Percentiles rank a stretch among this genome's conserved stretches.
These are phyloP conservation scores for Krasilnikovozyma curviuscula DNA, from an alignment of 768 basidiomycete genomes.

Conservation along the genomic window DNA sequence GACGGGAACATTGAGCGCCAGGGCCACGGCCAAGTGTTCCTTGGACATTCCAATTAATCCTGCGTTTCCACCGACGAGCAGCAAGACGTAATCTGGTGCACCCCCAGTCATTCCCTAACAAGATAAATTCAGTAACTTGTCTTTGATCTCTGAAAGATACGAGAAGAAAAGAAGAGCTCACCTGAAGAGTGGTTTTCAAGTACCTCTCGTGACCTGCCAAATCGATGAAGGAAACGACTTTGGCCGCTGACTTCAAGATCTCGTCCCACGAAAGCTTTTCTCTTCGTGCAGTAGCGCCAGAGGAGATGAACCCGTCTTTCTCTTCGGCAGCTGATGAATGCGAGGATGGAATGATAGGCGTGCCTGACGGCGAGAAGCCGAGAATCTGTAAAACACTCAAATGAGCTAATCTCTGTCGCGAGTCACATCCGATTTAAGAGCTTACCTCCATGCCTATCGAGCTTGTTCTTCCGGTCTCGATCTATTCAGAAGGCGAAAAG, in stretches of 20 bases:
- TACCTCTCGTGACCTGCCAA: conserved; percentile 90
- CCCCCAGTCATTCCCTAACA: not conserved
- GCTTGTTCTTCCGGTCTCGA: conserved; percentile 83
- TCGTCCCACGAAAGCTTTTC: conserved; percentile 94
- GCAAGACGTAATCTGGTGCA: conserved; percentile 45
- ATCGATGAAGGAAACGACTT: conserved; percentile 88
- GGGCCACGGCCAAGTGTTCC: conserved; percentile 84
- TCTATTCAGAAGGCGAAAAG: too few species aligned
- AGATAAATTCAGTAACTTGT: not conserved
- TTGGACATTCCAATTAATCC: conserved; percentile 31
- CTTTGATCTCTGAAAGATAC: not conserved
- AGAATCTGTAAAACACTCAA: conserved; percentile 40
- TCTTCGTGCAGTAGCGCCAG: conserved; percentile 17
- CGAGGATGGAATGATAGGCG: conserved; percentile 52
- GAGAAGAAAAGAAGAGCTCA: not conserved
- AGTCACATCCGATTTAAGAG: not conserved
- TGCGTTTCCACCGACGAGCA: conserved; percentile 91
- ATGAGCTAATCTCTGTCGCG: not conserved
- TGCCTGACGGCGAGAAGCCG: conserved; percentile 59
- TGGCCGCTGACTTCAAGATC: conserved; percentile 68
- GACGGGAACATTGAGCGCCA: conserved; percentile 83
- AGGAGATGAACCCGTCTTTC: not conserved
- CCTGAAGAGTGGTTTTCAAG: conserved; percentile 31
- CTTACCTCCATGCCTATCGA: conserved; percentile 91
- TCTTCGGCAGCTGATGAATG: conserved; percentile 20